Conservation (phyloP, 129 eudicot species). For the Chrysanthemum lavandulifolium region DNA sequence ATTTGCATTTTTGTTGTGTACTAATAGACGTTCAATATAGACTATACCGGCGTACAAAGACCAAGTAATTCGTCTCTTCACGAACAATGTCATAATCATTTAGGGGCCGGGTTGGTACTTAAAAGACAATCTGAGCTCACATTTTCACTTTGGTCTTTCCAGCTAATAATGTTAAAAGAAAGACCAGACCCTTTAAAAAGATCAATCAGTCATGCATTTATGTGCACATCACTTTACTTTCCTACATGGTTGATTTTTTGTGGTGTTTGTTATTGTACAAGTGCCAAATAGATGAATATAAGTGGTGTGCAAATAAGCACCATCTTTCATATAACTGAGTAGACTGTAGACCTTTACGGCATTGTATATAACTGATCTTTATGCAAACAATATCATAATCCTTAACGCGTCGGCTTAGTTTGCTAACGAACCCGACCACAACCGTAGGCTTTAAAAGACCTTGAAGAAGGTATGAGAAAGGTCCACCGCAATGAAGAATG, state of each 20-base stretch:
- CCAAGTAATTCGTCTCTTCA: too few species aligned
- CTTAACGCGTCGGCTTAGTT: neutral
- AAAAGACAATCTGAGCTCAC: too few species aligned
- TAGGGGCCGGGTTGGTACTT: too few species aligned
- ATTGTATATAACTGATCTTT: too few species aligned
- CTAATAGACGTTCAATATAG: too few species aligned
- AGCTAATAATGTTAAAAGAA: neutral
- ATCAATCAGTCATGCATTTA: neutral
- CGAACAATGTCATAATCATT: too few species aligned
- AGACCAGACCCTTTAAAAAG: neutral
- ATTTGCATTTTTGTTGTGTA: neutral
- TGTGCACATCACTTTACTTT: slow-evolving; percentile 11
- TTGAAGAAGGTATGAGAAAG: slow-evolving; percentile 13
- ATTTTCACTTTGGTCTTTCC: neutral
- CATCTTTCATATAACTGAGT: too few species aligned
- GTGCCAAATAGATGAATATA: neutral
- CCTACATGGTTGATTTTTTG: neutral
- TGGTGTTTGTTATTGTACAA: neutral
- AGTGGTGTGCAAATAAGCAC: too few species aligned
- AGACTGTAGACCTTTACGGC: too few species aligned
- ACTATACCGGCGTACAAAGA: too few species aligned
- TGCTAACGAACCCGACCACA: neutral
- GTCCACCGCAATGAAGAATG: slow-evolving; percentile 25
- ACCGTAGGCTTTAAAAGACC: neutral
- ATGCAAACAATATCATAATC: neutral